Evolutionary conservation across 2,329 filamentous ascomycete species (phyloP), one percentile per base, ranked within the genome.

Genomic region (Xylariales sp.): DNA sequence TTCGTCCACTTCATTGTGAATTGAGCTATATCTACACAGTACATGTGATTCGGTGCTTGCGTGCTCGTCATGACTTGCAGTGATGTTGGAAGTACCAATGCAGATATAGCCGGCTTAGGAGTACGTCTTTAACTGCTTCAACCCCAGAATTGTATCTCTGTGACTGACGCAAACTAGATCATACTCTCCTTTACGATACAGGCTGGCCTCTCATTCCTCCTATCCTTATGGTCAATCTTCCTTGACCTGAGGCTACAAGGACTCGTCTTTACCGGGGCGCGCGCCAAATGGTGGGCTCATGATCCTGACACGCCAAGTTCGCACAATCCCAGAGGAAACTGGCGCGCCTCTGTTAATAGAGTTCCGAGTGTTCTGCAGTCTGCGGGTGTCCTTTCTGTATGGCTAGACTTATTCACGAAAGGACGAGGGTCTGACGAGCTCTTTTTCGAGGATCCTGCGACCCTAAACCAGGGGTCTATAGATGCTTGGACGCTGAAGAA

Each of bases 141-240:
- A 9, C 29, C 18, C n/a, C n/a, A n/a, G n/a, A n/a, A n/a, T n/a
- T n/a, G n/a, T n/a, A n/a, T n/a, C n/a, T n/a, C n/a, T n/a, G n/a
- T n/a, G n/a, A n/a, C n/a, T n/a, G n/a, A n/a, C 18, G n/a, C n/a
- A 15, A 9, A 9, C 29, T 14, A 31, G 29, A 31, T 31, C 18
- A 16, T 31, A 8, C 29, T 31, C 29, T 31, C 29, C 29, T 31
- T 31, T 16, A 31, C 29, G n/a, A 31, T 31, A n/a, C 29, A 31
- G 18, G 29, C 14, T n/a, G 29, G 29, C 4, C 3, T 31, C 14
- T 31, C 29, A 9, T 31, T 31, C 18, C 14, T 14, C 2, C 29
- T 31, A 9, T 31, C 29, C 11, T n/a, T 16, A 9, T 31, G 29
- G 29, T 31, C 15, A n/a, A 16, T 16, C 9, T 9, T n/a, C n/a